phyloP scores from a whole-genome alignment of 495 filamentous ascomycete genomes.

The Jackrogersella multiformis region DNA sequence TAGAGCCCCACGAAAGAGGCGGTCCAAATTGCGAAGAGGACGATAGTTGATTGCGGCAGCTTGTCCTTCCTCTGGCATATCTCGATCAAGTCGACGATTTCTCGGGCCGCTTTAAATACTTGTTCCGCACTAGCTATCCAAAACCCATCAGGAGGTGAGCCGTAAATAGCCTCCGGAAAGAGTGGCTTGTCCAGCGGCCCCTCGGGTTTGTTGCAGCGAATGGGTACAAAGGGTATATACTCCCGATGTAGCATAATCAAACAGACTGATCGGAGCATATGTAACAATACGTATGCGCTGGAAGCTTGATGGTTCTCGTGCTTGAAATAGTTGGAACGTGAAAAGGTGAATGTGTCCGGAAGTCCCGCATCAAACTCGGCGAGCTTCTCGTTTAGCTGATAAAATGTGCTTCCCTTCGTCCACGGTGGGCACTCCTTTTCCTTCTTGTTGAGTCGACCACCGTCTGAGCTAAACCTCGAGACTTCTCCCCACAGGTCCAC shows the following conservation, averaged over 20 bases:
- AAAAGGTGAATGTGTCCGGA: conserved; percentile 76
- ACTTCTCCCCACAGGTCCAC: conserved; percentile 83
- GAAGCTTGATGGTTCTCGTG: conserved; percentile 80
- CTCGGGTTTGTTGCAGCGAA: conserved; percentile 71
- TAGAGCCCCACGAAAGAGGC: conserved; percentile 79
- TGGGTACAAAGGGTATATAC: conserved; percentile 82
- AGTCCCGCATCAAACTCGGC: conserved; percentile 72
- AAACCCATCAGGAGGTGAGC: conserved; percentile 64
- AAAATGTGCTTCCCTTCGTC: conserved; percentile 70
- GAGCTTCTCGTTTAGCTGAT: conserved; percentile 67
- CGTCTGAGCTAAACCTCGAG: conserved; percentile 77
- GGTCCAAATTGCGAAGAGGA: conserved; percentile 83
- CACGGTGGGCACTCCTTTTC: conserved; percentile 69
- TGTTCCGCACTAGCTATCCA: conserved; percentile 80
- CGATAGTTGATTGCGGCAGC: conserved; percentile 80
- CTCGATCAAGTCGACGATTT: conserved; percentile 78
- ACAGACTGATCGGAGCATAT: conserved; percentile 80
- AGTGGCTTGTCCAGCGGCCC: conserved; percentile 79
- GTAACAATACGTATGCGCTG: conserved; percentile 78
- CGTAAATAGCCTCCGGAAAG: conserved; percentile 64
- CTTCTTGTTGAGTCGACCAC: conserved; percentile 66
- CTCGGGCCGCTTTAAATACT: conserved; percentile 75
- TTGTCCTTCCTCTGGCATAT: conserved; percentile 72
- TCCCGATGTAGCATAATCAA: conserved; percentile 82
- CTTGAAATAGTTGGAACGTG: conserved; percentile 76